Percentiles rank a stretch among this genome's conserved stretches.
phyloP scores from a whole-genome alignment of 495 filamentous ascomycete genomes.

The Cladorrhinum samala region DNA sequence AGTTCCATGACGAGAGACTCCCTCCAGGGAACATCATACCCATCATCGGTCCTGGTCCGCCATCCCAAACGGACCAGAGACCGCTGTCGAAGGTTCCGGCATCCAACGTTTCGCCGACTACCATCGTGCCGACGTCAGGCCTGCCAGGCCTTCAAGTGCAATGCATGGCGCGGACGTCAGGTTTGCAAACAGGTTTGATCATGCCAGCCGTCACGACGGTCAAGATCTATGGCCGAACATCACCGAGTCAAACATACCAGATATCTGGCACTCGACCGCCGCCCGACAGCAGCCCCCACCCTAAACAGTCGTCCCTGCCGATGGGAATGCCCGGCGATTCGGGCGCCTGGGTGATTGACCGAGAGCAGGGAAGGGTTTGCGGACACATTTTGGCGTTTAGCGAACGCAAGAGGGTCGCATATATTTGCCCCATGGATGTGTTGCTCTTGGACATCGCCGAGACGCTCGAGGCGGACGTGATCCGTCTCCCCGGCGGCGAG shows the following conservation, averaged over 20 bases:
- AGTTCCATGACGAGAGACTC: constrained; percentile 64
- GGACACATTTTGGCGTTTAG: constrained; percentile 89
- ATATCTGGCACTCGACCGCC: constrained; percentile 38
- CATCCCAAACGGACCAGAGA: background rate
- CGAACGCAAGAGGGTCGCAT: constrained; percentile 65
- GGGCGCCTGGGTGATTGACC: constrained; percentile 89
- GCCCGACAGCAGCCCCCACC: background rate
- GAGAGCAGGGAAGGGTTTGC: constrained; percentile 68
- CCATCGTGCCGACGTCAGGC: constrained; percentile 36
- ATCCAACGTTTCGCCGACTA: constrained; percentile 30
- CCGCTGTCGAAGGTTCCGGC: background rate
- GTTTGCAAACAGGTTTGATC: constrained; percentile 71
- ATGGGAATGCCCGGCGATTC: constrained; percentile 79
- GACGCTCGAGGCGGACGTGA: constrained; percentile 54
- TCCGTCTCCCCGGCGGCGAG: constrained; percentile 46
- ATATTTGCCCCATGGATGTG: constrained; percentile 92
- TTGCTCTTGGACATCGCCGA: constrained; percentile 77
- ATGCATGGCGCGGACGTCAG: constrained; percentile 85
- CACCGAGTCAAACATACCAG: constrained; percentile 75
- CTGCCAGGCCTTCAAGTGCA: constrained; percentile 73
- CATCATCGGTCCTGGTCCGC: background rate
- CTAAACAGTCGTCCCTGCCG: constrained; percentile 17
- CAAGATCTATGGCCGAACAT: constrained; percentile 72
- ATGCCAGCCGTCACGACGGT: constrained; percentile 69
- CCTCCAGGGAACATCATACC: constrained; percentile 60